Evolutionary conservation across 768 basidiomycete genomes (phyloP).

Genomic region (Russula earlei): DNA sequence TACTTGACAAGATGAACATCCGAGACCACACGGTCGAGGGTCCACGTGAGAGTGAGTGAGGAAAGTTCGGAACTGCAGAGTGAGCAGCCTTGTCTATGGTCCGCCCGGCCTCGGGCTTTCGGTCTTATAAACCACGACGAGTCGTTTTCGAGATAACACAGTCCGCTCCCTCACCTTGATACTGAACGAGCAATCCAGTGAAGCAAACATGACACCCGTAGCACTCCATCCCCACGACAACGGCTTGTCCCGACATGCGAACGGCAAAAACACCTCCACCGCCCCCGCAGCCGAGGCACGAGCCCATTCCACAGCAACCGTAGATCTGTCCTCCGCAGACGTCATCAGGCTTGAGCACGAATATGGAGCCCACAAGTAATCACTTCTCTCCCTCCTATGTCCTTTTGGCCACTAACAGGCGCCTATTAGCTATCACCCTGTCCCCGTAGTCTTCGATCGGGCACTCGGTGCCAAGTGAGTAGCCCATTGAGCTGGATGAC

Average conservation of each 20-base stretch:
- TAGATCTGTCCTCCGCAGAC: slow-evolving; percentile 46
- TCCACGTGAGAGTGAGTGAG: no score
- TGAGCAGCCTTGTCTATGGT: neutral
- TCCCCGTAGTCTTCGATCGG: slow-evolving; percentile 89
- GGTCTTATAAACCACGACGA: neutral
- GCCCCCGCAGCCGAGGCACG: neutral
- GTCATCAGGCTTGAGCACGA: slow-evolving; percentile 76
- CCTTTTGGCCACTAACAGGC: neutral
- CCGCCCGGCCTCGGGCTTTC: slow-evolving; percentile 10
- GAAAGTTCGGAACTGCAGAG: no score
- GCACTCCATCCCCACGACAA: slow-evolving; percentile 7
- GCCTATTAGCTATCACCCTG: slow-evolving; percentile 75
- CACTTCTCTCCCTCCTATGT: slow-evolving; percentile 16
- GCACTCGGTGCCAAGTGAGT: slow-evolving; percentile 85
- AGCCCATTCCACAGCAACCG: neutral
- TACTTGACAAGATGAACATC: neutral
- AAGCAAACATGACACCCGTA: slow-evolving; percentile 10
- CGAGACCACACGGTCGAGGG: no score
- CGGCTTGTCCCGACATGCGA: slow-evolving; percentile 3
- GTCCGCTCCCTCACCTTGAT: neutral
- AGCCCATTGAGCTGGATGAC: slow-evolving; percentile 28
- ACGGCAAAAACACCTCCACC: slow-evolving; percentile 14
- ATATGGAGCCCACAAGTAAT: slow-evolving; percentile 85
- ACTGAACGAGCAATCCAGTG: neutral
- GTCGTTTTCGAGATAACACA: neutral